These are phyloP conservation scores for Erodium texanum DNA, from an alignment of 441 rosid species.

Conservation along the genomic window DNA sequence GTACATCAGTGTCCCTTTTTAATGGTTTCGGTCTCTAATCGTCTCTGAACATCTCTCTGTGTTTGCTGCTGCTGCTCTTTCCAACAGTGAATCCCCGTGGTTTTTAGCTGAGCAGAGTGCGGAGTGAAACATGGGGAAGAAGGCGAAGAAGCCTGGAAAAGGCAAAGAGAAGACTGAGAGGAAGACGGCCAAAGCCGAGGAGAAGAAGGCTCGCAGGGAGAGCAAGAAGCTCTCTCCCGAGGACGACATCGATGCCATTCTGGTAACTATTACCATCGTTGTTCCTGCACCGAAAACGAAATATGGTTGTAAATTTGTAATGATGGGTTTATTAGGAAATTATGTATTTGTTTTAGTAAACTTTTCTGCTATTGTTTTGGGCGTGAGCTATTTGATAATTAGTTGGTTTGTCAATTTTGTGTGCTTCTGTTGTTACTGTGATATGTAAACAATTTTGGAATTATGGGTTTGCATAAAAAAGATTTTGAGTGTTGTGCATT, in stretches of 20 bases:
- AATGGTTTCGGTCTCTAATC: neutral
- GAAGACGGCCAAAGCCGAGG: conserved; percentile 82
- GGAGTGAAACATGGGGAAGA: conserved; percentile 61
- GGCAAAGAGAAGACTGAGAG: conserved; percentile 87
- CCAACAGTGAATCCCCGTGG: neutral
- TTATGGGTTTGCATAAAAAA: neutral
- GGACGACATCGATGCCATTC: conserved; percentile 90
- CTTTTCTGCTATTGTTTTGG: neutral
- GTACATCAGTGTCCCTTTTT: neutral
- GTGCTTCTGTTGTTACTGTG: no score
- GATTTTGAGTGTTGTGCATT: neutral
- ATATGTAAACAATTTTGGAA: neutral
- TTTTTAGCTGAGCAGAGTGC: neutral
- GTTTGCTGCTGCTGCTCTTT: neutral
- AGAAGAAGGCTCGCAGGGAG: conserved; percentile 75
- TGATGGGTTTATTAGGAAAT: neutral
- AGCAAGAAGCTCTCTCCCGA: conserved; percentile 79
- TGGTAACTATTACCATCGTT: conserved; percentile 31
- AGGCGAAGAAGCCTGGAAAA: conserved; percentile 80
- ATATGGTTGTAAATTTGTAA: neutral
- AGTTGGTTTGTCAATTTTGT: neutral
- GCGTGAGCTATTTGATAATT: neutral
- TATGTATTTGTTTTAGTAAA: neutral
- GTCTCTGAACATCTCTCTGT: conserved; percentile 2
- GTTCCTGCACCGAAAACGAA: neutral